Evolutionary conservation across 495 filamentous ascomycete genomes (phyloP), one percentile per base, ranked within the genome.

Genomic region (Neurospora sublineolata): DNA sequence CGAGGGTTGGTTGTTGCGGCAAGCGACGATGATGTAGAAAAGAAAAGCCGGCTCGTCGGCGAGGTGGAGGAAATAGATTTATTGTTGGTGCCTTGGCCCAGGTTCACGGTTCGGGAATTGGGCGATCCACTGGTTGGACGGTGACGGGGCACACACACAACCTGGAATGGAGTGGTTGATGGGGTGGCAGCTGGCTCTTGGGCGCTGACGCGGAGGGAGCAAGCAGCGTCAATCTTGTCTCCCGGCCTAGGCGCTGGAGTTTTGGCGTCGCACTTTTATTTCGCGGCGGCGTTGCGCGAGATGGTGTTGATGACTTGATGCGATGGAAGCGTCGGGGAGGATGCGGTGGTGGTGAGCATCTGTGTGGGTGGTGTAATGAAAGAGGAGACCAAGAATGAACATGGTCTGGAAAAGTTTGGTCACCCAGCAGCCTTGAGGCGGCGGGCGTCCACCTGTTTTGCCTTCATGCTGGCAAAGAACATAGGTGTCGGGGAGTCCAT

Each of bases 401-500:
- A 69, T 60, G 72, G 73, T 46, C 41, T 73, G 75, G 72, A 76
- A 76, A 78, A 78, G 78, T 78, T 78, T 76, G 78, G 78, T 75
- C 71, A 70, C 78, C 72, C 78, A 77, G 76, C 76, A 79, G 76
- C 76, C 78, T 75, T 73, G 76, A 77, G 77, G 78, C 75, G 76
- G 76, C 75, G 74, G 76, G 77, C 75, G 73, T 77, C 76, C 76
- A 79, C 76, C 77, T 79, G 78, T 79, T 79, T 79, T 79, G 78
- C 76, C 78, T 79, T 79, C 78, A 79, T 79, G 78, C 76, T 79
- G 78, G 72, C 74, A 78, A 78, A 78, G 78, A 77, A 74, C 75
- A 75, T 77, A 64, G 27, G 52, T 64, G 78, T 79, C 76, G 75
- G 76, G 77, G 75, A 77, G 52, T 33, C 52, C 52, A 64, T 64